A percentile compares a stretch with the other conserved stretches of the same genome.
phyloP scores from a whole-genome alignment of 306 rosid species.

The Betula pendula region DNA sequence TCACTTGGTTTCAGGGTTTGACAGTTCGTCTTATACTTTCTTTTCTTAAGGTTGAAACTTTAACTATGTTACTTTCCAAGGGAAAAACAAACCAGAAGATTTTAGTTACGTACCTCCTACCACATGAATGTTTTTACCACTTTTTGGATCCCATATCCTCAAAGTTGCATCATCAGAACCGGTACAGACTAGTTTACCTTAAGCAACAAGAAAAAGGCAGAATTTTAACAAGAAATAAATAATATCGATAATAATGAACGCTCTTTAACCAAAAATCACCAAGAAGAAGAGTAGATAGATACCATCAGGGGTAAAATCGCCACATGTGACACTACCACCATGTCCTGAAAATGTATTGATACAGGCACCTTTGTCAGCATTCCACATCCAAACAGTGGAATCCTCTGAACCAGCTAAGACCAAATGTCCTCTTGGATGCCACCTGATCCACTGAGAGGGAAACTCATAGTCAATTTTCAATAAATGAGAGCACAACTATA shows the following conservation, averaged over 20 bases:
- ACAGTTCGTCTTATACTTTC: slow-evolving; percentile 1
- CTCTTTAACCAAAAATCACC: slow-evolving; percentile 7
- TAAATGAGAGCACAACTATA: slow-evolving; percentile 6
- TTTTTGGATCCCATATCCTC: slow-evolving; percentile 91
- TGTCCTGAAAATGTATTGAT: slow-evolving; percentile 76
- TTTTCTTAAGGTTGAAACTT: slow-evolving; percentile 6
- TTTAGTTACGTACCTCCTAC: slow-evolving; percentile 57
- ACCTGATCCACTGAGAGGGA: slow-evolving; percentile 77
- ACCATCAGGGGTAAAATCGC: slow-evolving; percentile 98
- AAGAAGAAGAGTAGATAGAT: slow-evolving; percentile 33
- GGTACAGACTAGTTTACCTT: slow-evolving; percentile 83
- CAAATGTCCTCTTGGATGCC: slow-evolving; percentile 90
- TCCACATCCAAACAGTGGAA: slow-evolving; percentile 87
- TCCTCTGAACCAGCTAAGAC: slow-evolving; percentile 92
- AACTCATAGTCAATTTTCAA: slow-evolving; percentile 25
- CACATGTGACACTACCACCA: slow-evolving; percentile 75
- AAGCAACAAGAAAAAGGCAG: slow-evolving; percentile 32
- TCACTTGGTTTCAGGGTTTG: background rate
- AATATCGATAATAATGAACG: slow-evolving; percentile 3
- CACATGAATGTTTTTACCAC: slow-evolving; percentile 74
- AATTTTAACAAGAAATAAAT: background rate
- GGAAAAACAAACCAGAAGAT: slow-evolving; percentile 11
- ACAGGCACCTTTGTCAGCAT: slow-evolving; percentile 57
- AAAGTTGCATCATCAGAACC: slow-evolving; percentile 89
- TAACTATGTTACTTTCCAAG: background rate